Evolutionary conservation across 2,329 filamentous ascomycete genomes (phyloP).

Genomic region (Lachnum nothofagi): DNA sequence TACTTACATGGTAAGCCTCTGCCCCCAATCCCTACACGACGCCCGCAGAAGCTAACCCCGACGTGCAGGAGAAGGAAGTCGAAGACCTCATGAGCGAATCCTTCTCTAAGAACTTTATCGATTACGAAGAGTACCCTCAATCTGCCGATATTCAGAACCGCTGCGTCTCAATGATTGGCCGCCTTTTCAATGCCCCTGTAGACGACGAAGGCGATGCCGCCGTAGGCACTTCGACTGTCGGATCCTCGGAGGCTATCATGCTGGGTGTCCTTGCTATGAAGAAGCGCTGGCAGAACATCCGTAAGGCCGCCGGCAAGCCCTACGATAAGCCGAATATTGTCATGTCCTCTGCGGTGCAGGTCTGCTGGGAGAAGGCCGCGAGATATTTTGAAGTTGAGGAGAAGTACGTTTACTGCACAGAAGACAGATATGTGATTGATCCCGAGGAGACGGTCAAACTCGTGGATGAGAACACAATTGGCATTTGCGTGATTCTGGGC

Average conservation of each 20-base stretch:
- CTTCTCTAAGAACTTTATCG: slow-evolving; percentile 93
- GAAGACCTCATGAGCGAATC: slow-evolving; percentile 93
- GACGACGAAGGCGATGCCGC: slow-evolving; percentile 53
- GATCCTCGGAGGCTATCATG: slow-evolving; percentile 86
- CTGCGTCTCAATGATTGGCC: slow-evolving; percentile 84
- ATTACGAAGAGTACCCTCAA: slow-evolving; percentile 80
- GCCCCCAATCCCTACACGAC: background rate
- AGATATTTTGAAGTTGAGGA: slow-evolving; percentile 92
- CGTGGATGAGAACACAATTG: slow-evolving; percentile 71
- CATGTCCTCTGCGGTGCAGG: slow-evolving; percentile 94
- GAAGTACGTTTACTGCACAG: slow-evolving; percentile 65
- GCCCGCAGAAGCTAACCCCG: slow-evolving; percentile 1
- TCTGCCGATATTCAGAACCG: slow-evolving; percentile 85
- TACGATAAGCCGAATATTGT: slow-evolving; percentile 79
- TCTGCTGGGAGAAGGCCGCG: slow-evolving; percentile 92
- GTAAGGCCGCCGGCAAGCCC: slow-evolving; percentile 76
- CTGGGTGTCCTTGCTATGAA: slow-evolving; percentile 86
- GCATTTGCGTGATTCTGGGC: slow-evolving; percentile 85
- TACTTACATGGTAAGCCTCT: slow-evolving; percentile 74
- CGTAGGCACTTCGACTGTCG: slow-evolving; percentile 83
- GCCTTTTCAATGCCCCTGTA: slow-evolving; percentile 75
- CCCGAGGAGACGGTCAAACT: slow-evolving; percentile 55
- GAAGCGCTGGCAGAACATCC: slow-evolving; percentile 84
- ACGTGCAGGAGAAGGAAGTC: slow-evolving; percentile 81
- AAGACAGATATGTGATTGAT: slow-evolving; percentile 59